Conservation (phyloP, 2,329 filamentous ascomycete species). For the Podosphaera xanthii region DNA sequence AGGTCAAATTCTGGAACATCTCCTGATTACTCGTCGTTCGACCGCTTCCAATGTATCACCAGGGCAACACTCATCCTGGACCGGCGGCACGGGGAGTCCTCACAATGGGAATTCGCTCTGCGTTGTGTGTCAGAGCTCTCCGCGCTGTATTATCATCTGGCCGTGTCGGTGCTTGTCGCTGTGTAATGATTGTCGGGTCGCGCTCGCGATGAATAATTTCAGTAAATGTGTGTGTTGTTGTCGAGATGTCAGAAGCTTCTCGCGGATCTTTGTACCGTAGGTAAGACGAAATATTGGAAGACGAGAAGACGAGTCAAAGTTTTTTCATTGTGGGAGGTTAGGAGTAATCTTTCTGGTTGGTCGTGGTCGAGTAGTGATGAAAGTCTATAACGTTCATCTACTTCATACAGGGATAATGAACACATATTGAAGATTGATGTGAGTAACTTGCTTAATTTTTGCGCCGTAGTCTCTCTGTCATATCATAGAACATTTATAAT, state of each 20-base stretch:
- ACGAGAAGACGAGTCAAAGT: no score
- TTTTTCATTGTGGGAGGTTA: no score
- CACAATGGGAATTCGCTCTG: slow-evolving; percentile 61
- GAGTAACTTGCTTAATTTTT: no score
- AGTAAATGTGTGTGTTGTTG: slow-evolving; percentile 90
- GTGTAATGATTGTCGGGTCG: slow-evolving; percentile 86
- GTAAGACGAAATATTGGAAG: no score
- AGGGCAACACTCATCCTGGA: slow-evolving; percentile 29
- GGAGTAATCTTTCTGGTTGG: no score
- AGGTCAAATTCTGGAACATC: slow-evolving; percentile 34
- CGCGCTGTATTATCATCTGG: slow-evolving; percentile 82
- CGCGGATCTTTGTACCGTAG: slow-evolving; percentile 64
- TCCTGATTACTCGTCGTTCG: slow-evolving; percentile 23
- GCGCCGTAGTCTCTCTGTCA: no score
- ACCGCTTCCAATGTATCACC: slow-evolving; percentile 6
- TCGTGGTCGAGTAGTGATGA: no score
- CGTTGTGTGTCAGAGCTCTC: slow-evolving; percentile 75
- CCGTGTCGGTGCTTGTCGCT: slow-evolving; percentile 85
- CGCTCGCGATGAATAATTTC: slow-evolving; percentile 90
- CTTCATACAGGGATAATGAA: no score
- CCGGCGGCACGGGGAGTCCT: slow-evolving; percentile 47
- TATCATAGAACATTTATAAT: no score
- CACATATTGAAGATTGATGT: no score
- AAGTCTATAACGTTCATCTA: no score
- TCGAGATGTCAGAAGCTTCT: slow-evolving; percentile 71